Evolutionary conservation across 768 basidiomycete species (phyloP), one percentile per base, ranked within the genome.

Genomic region (Leccinellum albellum): DNA sequence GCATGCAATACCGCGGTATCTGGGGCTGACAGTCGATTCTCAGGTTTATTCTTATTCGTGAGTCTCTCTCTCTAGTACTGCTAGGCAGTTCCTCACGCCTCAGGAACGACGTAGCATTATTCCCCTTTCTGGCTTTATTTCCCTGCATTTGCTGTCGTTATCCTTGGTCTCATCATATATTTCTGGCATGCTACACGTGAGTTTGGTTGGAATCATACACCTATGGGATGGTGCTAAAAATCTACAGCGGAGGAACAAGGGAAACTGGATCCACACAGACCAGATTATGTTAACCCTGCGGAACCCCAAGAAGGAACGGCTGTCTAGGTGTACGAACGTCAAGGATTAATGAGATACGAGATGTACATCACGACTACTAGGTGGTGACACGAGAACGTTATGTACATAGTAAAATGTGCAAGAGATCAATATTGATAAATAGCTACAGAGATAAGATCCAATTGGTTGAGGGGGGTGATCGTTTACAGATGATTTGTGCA

Each of bases 101-200:
- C n/a, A 60, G 26, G 45, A 32, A 24, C 40, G 50, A 35, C 56
- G 53, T 61, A 93, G 91, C 87, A 91, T 62, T 93, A 83, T 75
- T 71, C 75, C 45, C 92, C 92, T 4, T 94, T 83, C 76, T 94
- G 91, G 91, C 79, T 94, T 15, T 94, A 94, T 78, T 94, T 94
- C 73, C 75, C 86, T 58, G 81, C 92, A 0, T 94, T 88, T 64
- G 78, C 72, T 1, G 76, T 93, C 14, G 84, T 92, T 58, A 69
- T 94, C 45, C 32, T 75, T 13, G 92, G 92, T 3, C 79, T 94
- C 5, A 75, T 94, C 64, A 80, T 86, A 35, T 94, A 94, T 73
- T 94, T 94, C 76, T 94, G 92, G 91, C 76, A 81, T 69, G 82
- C 87, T 7, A 86, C 86, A 33, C 91, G 91, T 92, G 75, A 65